Evolutionary conservation across 805 yeast genomes (phyloP).

Genomic region (Candida hispaniensis): DNA sequence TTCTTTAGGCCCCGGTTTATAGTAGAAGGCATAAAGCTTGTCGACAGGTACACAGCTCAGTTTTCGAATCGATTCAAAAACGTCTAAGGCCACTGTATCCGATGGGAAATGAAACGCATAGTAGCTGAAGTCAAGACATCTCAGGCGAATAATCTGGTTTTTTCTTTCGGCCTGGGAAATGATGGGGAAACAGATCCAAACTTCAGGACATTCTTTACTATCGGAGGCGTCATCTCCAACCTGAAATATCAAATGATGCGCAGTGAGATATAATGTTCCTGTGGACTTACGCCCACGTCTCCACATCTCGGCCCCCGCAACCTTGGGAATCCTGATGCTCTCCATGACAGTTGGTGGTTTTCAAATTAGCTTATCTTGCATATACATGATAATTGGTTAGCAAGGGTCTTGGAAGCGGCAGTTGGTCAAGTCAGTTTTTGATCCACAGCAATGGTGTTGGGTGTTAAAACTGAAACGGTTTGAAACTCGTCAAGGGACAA

Average conservation of each 20-base stretch:
- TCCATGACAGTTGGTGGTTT: conserved; percentile 39
- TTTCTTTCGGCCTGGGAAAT: conserved; percentile 37
- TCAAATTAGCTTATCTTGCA: too few species aligned
- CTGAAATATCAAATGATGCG: conserved; percentile 63
- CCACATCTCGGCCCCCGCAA: conserved; percentile 41
- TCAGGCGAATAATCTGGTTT: conserved; percentile 47
- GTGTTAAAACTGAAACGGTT: too few species aligned
- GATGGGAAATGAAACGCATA: conserved; percentile 63
- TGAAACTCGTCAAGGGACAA: too few species aligned
- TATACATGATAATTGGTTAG: too few species aligned
- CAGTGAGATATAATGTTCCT: conserved; percentile 59
- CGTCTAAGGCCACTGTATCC: conserved; percentile 53
- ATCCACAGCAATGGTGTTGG: too few species aligned
- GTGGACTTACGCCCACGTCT: conserved; percentile 45
- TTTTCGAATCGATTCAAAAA: conserved; percentile 57
- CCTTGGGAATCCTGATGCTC: conserved; percentile 37
- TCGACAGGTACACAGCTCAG: conserved; percentile 48
- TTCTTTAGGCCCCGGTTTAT: conserved; percentile 67
- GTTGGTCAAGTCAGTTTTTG: too few species aligned
- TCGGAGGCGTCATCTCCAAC: conserved; percentile 21
- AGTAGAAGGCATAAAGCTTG: conserved; percentile 70
- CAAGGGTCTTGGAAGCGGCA: too few species aligned
- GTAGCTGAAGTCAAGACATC: conserved; percentile 77
- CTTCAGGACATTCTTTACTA: conserved; percentile 37
- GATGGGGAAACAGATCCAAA: conserved; percentile 89